These are phyloP conservation scores for Hypoxylon sp. DNA, from an alignment of 2,329 filamentous ascomycete species.

Conservation along the genomic window DNA sequence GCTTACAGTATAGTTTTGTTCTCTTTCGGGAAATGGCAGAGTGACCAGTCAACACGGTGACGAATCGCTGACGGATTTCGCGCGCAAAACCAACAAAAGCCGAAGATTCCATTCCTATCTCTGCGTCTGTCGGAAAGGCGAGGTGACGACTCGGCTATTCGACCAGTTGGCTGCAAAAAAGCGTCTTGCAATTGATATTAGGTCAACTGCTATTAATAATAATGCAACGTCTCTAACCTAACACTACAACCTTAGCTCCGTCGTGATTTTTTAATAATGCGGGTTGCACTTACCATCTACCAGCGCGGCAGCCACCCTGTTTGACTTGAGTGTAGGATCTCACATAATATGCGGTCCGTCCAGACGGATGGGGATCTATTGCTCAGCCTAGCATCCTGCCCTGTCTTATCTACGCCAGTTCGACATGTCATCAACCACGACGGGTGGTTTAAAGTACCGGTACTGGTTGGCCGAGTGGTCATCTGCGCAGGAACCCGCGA, in stretches of 20 bases:
- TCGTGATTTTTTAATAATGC: conserved; percentile 27
- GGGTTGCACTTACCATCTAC: conserved; percentile 20
- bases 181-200: conserved; percentile 8
- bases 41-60: conserved; percentile 30
- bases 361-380: conserved; percentile 42
- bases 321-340: conserved; percentile 31
- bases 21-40: conserved; percentile 30
- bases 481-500: conserved; percentile 57
- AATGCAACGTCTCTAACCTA: conserved; percentile 18
- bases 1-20: conserved; percentile 27
- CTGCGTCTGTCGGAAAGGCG: conserved; percentile 16
- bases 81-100: conserved; percentile 25
- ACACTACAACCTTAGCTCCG: conserved; percentile 19
- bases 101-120: conserved; percentile 17
- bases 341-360: conserved; percentile 46
- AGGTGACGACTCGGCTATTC: conserved; percentile 39
- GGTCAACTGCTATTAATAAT: conserved; percentile 38
- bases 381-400: conserved; percentile 41
- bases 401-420: conserved; percentile 42
- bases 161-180: conserved; percentile 9
- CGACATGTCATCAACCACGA: conserved; percentile 51
- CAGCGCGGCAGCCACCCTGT: conserved; percentile 29
- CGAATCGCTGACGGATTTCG: conserved; percentile 26
- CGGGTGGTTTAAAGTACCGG: conserved; percentile 39
- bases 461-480: conserved; percentile 49